Conservation (phyloP, 257 asterid species). For the Linderniella brevidens region DNA sequence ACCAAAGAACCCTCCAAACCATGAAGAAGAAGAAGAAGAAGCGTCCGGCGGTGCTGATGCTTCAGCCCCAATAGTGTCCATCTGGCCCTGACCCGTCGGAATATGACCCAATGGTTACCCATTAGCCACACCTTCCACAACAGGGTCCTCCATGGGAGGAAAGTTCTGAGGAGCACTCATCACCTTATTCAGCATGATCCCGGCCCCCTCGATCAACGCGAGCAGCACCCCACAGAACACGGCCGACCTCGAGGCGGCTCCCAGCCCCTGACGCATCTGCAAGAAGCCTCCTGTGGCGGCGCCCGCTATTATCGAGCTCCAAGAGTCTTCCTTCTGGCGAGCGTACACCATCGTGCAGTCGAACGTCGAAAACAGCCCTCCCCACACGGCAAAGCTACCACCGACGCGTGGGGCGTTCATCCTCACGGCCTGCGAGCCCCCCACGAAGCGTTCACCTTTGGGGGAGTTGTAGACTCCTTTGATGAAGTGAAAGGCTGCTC, state of each 20-base stretch:
- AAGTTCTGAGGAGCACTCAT: slow-evolving; percentile 3
- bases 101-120: too few species aligned
- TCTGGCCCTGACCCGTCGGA: too few species aligned
- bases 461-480: slow-evolving; percentile 2
- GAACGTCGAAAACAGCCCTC: not conserved
- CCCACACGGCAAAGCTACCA: slow-evolving; percentile 3
- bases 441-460: slow-evolving; percentile 1
- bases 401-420: slow-evolving; percentile 9
- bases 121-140: too few species aligned
- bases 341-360: slow-evolving; percentile 3
- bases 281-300: slow-evolving; percentile 10
- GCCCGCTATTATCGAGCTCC: slow-evolving; percentile 1
- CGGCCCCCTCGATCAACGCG: slow-evolving; percentile 1
- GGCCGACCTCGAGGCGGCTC: slow-evolving; percentile 7
- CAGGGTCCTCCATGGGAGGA: slow-evolving; percentile 1
- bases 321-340: slow-evolving; percentile 3
- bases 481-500: slow-evolving; percentile 1
- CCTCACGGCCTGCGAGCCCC: slow-evolving; percentile 7
- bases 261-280: slow-evolving; percentile 11
- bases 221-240: not conserved
- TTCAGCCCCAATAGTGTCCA: too few species aligned
- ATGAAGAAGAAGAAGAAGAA: too few species aligned
- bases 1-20: too few species aligned
- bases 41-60: too few species aligned
- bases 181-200: slow-evolving; percentile 1